phyloP scores from a whole-genome alignment of 2,329 filamentous ascomycete genomes.

The Pyricularia grisea region DNA sequence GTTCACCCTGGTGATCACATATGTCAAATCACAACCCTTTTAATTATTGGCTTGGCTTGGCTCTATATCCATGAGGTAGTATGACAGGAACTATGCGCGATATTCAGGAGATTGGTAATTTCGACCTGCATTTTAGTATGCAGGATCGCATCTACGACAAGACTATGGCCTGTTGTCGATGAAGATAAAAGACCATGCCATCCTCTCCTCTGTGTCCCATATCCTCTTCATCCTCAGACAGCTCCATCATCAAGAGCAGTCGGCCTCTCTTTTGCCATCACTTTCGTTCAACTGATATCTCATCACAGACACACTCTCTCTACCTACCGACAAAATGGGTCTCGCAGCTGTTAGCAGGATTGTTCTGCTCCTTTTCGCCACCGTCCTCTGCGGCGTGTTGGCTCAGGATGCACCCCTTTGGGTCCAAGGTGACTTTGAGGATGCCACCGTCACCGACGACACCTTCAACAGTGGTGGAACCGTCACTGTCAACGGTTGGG shows the following conservation, averaged over 20 bases:
- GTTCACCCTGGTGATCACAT: not conserved
- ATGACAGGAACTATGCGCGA: not conserved
- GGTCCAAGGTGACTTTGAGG: slow-evolving; percentile 22
- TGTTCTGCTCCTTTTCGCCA: not conserved
- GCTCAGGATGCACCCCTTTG: slow-evolving; percentile 19
- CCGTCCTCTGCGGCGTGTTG: not conserved
- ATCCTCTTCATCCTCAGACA: not conserved
- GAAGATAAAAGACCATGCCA: not conserved
- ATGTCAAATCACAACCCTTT: not conserved
- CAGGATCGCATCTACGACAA: no score
- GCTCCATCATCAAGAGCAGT: not conserved
- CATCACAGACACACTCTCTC: not conserved
- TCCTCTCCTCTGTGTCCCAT: not conserved
- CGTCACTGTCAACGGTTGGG: slow-evolving; percentile 33
- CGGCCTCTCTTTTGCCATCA: not conserved
- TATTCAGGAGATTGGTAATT: not conserved
- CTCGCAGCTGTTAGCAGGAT: not conserved
- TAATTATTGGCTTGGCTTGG: not conserved
- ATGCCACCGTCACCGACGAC: slow-evolving; percentile 21
- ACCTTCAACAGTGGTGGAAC: slow-evolving; percentile 34
- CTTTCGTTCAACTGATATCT: not conserved
- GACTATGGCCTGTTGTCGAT: no score
- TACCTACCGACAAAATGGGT: not conserved
- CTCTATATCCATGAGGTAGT: not conserved
- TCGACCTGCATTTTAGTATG: not conserved